Base-by-base conservation (phyloP, 306 rosid species). In the Canavalia gladiata region DNA sequence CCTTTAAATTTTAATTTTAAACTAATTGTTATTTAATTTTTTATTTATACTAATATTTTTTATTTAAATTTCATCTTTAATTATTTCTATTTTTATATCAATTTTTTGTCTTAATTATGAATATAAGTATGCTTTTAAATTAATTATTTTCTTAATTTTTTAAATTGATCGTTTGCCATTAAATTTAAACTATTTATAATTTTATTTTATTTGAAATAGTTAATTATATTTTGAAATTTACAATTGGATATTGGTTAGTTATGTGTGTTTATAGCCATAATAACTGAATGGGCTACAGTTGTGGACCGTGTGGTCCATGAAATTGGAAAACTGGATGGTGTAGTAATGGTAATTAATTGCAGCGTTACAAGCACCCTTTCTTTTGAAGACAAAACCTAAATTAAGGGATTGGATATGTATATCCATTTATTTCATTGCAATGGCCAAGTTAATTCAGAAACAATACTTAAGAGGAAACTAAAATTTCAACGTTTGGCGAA, bases 281-380 rank as follows among this genome's bases (percentile, higher is more conserved):
- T n/a, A 18, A 18, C 25, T 65, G 51, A 41, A 42, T 64, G 70
- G 5, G 6, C 0, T 13, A 30, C 69, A 13, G 69, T 63, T 37
- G 30, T 34, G 68, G 29, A 63, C 8, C 28, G 70, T 35, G 70
- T 65, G 50, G 49, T 13, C 70, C 71, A 12, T 41, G 18, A 43
- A 67, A 67, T 8, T 28, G 73, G 73, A 43, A 43, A 67, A 67
- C 7, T 68, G 34, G 10, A n/a, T 68, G 41, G 4, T 45, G 6
- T 45, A 4, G 34, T 68, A 10, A 43, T 43, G 56, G 41, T 29
- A 29, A 45, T 45, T 45, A 46, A 68, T 43, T 34, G 9, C 2
- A 5, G 41, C 35, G 1, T 25, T 3, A 8, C 31, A 2, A 1
- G 7, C 37, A 18, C 25, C 45, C 34, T 51, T 42, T 8, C 5